Conservation (phyloP, 2,329 filamentous ascomycete species). For the Gyromitra esculenta region DNA sequence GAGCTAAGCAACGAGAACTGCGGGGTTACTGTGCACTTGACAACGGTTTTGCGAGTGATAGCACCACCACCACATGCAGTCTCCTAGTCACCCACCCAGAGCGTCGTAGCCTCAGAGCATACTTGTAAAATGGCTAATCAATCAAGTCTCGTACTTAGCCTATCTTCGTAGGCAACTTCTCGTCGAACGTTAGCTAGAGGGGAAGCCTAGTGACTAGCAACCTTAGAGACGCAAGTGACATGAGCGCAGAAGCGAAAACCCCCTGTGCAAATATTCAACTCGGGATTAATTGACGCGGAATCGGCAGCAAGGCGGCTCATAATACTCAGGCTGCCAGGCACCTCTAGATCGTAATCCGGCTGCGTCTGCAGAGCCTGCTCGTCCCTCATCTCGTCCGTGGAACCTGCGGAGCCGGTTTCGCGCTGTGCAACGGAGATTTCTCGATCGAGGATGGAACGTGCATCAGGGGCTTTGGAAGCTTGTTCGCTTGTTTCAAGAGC, state of each 20-base stretch:
- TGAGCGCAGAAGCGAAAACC: neutral
- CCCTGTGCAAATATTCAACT: neutral
- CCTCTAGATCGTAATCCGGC: neutral
- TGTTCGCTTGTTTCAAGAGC: conserved; percentile 37
- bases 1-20: neutral
- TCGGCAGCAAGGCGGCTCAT: conserved; percentile 1
- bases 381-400: neutral
- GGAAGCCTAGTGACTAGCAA: neutral
- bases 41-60: neutral
- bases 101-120: too few species aligned
- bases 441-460: conserved; percentile 7
- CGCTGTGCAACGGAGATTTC: neutral
- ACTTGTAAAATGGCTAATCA: too few species aligned
- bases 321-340: conserved; percentile 13
- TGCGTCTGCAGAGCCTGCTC: conserved; percentile 5
- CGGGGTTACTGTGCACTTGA: neutral
- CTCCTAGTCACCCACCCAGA: too few species aligned
- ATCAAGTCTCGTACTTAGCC: too few species aligned
- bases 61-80: too few species aligned
- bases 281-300: conserved; percentile 1
- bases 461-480: conserved; percentile 5
- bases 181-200: too few species aligned
- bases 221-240: neutral
- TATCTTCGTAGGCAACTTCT: too few species aligned
- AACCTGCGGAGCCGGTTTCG: conserved; percentile 18